phyloP scores from a whole-genome alignment of 1,284 basidiomycete genomes.

The Cutaneotrichosporon sp. region DNA sequence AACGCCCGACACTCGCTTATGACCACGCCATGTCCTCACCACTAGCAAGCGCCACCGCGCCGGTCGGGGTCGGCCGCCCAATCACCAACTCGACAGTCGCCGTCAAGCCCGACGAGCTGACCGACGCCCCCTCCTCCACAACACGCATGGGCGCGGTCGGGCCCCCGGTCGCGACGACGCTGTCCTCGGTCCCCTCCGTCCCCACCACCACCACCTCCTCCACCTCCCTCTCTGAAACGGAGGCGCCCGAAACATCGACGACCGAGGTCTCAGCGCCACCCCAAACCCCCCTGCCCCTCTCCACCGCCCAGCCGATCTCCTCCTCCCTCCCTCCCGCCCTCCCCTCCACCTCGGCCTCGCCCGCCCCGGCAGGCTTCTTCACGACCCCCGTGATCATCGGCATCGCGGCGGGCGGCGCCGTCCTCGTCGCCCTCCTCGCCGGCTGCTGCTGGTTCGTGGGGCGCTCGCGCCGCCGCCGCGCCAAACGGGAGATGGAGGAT shows the following conservation, averaged over 20 bases:
- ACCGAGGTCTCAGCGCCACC: not conserved
- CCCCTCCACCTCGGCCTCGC: not conserved
- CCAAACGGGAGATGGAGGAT: conserved; percentile 9
- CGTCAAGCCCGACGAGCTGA: not conserved
- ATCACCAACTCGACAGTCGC: not conserved
- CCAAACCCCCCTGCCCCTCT: not conserved
- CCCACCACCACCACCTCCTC: not conserved
- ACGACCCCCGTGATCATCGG: conserved; percentile 8
- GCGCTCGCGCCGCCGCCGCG: not conserved
- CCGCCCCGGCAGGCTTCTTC: not conserved
- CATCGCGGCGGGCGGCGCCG: conserved; percentile 15
- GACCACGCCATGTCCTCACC: not conserved
- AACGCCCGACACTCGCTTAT: not conserved
- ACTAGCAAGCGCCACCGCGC: not conserved
- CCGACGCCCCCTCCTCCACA: not conserved
- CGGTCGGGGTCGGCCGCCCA: not conserved
- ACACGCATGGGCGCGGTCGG: not conserved
- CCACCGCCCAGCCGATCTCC: not conserved
- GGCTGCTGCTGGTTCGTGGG: conserved; percentile 1
- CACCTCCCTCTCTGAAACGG: not conserved
- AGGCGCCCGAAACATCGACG: not conserved
- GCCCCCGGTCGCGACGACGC: not conserved
- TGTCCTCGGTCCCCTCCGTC: not conserved
- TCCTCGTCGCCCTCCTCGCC: conserved; percentile 6
- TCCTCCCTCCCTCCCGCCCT: not conserved